phyloP scores from a whole-genome alignment of 176 grass and related monocot genomes.

The Saccharum spontaneum region DNA sequence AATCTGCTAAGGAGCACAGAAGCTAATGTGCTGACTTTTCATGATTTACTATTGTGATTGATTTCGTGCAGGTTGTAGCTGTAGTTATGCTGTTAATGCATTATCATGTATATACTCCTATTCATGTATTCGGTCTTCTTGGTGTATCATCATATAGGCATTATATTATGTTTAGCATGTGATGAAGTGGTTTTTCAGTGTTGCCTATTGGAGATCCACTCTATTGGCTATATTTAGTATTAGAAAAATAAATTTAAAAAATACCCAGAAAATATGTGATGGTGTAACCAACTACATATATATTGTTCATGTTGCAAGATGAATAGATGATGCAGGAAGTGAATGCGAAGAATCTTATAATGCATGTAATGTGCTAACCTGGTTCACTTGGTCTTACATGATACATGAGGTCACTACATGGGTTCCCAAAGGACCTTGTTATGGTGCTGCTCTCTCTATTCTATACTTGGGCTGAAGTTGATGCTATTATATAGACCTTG shows the following conservation, averaged over 20 bases:
- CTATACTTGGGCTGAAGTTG: not conserved
- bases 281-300: not conserved
- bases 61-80: not conserved
- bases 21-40: not conserved
- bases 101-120: not conserved
- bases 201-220: not conserved
- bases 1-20: not conserved
- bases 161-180: not conserved
- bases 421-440: not conserved
- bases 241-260: not conserved
- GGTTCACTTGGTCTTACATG: not conserved
- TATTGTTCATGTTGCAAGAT: not conserved
- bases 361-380: constrained; percentile 16
- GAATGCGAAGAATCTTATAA: not conserved
- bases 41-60: not conserved
- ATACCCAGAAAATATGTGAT: not conserved
- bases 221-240: constrained; percentile 4
- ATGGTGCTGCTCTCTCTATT: not conserved
- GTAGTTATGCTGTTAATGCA: not conserved
- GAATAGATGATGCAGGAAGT: not conserved
- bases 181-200: not conserved
- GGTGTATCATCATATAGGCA: not conserved
- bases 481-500: constrained; percentile 33
- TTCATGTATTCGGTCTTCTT: not conserved
- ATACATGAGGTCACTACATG: not conserved